Conservation (phyloP, 2,329 filamentous ascomycete species). For the Aaosphaeria pasadenensis region DNA sequence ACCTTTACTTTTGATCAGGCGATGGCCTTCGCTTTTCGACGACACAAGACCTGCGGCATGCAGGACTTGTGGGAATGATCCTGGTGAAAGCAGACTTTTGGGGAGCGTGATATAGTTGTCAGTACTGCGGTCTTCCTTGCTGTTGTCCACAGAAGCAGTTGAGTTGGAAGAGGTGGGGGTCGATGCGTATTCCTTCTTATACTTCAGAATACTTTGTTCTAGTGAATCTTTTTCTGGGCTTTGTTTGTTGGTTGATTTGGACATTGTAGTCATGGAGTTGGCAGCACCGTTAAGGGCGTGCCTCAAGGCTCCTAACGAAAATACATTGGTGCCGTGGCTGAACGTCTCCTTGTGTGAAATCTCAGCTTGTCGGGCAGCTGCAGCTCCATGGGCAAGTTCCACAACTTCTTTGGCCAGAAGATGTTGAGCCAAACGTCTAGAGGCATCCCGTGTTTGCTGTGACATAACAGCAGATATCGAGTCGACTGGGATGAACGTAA, state of each 20-base stretch:
- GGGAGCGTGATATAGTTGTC: constrained; percentile 60
- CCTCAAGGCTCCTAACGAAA: constrained; percentile 23
- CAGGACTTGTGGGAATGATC: constrained; percentile 59
- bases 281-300: constrained; percentile 8
- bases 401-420: constrained; percentile 78
- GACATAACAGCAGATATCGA: constrained; percentile 68
- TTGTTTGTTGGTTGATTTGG: background rate
- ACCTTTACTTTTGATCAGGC: constrained; percentile 54
- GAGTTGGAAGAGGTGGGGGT: constrained; percentile 13
- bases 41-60: constrained; percentile 57
- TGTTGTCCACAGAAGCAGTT: constrained; percentile 7
- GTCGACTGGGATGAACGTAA: constrained; percentile 78
- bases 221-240: background rate
- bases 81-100: constrained; percentile 51
- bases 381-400: constrained; percentile 70
- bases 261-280: too few relatives aligned
- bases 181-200: constrained; percentile 25
- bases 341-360: constrained; percentile 52
- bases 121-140: constrained; percentile 46
- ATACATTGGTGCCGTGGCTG: constrained; percentile 25
- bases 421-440: constrained; percentile 77
- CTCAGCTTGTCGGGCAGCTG: constrained; percentile 63
- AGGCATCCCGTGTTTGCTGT: constrained; percentile 64
- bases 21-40: constrained; percentile 58
- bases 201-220: constrained; percentile 1